These are phyloP conservation scores for Sungouiella thailandica DNA, from an alignment of 805 yeast genomes.

Conservation along the genomic window DNA sequence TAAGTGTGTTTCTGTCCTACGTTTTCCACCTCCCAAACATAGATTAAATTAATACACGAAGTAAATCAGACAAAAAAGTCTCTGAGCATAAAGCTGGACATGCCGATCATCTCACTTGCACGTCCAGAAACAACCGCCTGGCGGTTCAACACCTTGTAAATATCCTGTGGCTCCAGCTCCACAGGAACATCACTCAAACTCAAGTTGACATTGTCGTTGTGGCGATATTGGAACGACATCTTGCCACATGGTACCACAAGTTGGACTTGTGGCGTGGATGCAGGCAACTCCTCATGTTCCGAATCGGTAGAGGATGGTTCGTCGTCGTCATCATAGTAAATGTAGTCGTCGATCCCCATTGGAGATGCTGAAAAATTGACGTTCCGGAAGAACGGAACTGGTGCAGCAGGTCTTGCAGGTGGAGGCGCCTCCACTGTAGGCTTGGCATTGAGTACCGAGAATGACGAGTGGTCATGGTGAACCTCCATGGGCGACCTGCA, in stretches of 20 bases:
- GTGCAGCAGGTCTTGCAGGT: conserved; percentile 7
- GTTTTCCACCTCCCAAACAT: too few relatives aligned
- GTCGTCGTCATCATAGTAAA: conserved; percentile 27
- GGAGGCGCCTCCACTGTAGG: conserved; percentile 3
- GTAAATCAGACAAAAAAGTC: conserved; percentile 34
- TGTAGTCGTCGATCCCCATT: conserved; percentile 29
- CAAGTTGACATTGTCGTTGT: conserved; percentile 31
- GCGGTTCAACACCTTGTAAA: conserved; percentile 30
- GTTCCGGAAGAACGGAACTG: conserved; percentile 33
- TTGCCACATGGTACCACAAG: conserved; percentile 16
- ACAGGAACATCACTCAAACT: conserved; percentile 18
- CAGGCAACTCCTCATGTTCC: conserved; percentile 14
- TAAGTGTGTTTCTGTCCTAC: too few relatives aligned
- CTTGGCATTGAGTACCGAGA: conserved; percentile 24
- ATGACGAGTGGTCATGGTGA: conserved; percentile 30
- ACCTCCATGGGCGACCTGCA: conserved; percentile 27
- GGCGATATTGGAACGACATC: conserved; percentile 36
- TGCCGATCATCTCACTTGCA: conserved; percentile 42
- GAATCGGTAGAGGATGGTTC: conserved; percentile 6
- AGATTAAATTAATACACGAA: conserved; percentile 2
- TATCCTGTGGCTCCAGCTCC: conserved; percentile 19
- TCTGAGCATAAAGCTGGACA: conserved; percentile 37
- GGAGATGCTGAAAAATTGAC: conserved; percentile 32
- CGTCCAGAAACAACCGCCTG: conserved; percentile 34
- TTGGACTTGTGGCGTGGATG: conserved; percentile 5